A percentile compares a stretch with the other conserved stretches of the same genome.
phyloP scores from a whole-genome alignment of 106 monocot genomes.

The Ottelia alismoides region DNA sequence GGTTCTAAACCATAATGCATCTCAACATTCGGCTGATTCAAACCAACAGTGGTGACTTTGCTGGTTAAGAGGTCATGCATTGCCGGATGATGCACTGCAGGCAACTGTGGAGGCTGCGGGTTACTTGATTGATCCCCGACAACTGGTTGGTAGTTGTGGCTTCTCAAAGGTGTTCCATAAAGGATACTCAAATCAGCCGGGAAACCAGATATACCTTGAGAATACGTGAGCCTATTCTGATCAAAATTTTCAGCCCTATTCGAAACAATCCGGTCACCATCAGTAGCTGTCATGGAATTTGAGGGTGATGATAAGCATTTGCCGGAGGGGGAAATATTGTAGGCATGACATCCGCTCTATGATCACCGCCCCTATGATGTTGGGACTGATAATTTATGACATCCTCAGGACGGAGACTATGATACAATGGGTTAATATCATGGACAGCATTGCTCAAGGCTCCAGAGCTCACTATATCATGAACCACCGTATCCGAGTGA shows the following conservation, averaged over 20 bases:
- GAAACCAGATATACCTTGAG: too few relatives aligned
- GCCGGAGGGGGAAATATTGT: too few relatives aligned
- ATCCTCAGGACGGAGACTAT: slow-evolving; percentile 8
- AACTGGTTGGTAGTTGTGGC: slow-evolving; percentile 7
- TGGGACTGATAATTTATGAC: too few relatives aligned
- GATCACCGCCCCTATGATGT: too few relatives aligned
- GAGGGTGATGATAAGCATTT: too few relatives aligned
- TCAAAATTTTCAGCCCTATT: too few relatives aligned
- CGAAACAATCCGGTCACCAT: slow-evolving; percentile 1
- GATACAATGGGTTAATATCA: not conserved
- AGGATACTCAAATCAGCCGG: slow-evolving; percentile 18
- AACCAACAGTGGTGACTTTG: not conserved
- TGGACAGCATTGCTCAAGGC: not conserved
- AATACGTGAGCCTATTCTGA: too few relatives aligned
- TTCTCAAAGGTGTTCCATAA: slow-evolving; percentile 17
- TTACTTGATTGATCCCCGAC: too few relatives aligned
- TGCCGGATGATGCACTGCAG: slow-evolving; percentile 3
- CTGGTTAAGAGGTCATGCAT: not conserved
- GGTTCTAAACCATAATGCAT: not conserved
- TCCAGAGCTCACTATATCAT: not conserved
- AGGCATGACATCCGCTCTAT: too few relatives aligned
- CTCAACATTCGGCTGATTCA: not conserved
- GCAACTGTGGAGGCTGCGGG: slow-evolving; percentile 3
- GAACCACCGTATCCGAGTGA: slow-evolving; percentile 39
- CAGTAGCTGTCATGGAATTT: slow-evolving; percentile 5